These are phyloP conservation scores for Colletotrichum orbiculare DNA, from an alignment of 2,329 filamentous ascomycete genomes.

Conservation along the genomic window DNA sequence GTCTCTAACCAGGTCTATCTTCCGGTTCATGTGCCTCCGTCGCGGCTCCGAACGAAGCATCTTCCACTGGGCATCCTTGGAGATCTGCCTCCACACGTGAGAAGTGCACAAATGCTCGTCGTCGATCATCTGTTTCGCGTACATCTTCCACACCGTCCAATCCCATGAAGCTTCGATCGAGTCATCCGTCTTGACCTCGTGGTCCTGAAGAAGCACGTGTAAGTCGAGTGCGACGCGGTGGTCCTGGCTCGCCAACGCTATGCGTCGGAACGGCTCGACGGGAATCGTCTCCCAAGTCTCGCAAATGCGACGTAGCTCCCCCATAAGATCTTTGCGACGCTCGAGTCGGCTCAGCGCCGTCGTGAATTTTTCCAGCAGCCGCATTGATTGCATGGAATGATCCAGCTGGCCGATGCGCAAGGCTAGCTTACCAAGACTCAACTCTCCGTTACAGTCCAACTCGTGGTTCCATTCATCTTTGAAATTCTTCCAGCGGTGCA, in stretches of 20 bases:
- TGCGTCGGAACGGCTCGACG: slow-evolving; percentile 6
- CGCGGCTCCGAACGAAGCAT: not conserved
- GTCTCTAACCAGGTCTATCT: slow-evolving; percentile 43
- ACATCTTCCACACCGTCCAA: slow-evolving; percentile 48
- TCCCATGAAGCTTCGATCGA: slow-evolving; percentile 39
- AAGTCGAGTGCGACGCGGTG: slow-evolving; percentile 42
- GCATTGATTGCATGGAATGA: not conserved
- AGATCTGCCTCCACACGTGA: slow-evolving; percentile 42
- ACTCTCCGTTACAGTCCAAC: not conserved
- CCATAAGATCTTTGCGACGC: slow-evolving; percentile 32
- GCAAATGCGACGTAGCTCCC: slow-evolving; percentile 31
- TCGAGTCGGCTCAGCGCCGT: slow-evolving; percentile 33
- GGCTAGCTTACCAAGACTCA: slow-evolving; percentile 22
- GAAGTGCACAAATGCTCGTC: slow-evolving; percentile 41
- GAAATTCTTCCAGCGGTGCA: not conserved
- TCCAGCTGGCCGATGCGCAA: not conserved
- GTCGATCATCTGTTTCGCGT: slow-evolving; percentile 47
- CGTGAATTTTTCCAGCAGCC: slow-evolving; percentile 33
- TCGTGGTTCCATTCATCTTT: slow-evolving; percentile 6
- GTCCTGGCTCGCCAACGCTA: slow-evolving; percentile 39
- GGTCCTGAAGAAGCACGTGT: slow-evolving; percentile 33
- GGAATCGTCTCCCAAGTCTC: not conserved
- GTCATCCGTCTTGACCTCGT: slow-evolving; percentile 15
- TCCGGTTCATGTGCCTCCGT: slow-evolving; percentile 25
- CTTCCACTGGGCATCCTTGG: not conserved